phyloP scores from a whole-genome alignment of 495 filamentous ascomycete genomes.

The Podospora comata region DNA sequence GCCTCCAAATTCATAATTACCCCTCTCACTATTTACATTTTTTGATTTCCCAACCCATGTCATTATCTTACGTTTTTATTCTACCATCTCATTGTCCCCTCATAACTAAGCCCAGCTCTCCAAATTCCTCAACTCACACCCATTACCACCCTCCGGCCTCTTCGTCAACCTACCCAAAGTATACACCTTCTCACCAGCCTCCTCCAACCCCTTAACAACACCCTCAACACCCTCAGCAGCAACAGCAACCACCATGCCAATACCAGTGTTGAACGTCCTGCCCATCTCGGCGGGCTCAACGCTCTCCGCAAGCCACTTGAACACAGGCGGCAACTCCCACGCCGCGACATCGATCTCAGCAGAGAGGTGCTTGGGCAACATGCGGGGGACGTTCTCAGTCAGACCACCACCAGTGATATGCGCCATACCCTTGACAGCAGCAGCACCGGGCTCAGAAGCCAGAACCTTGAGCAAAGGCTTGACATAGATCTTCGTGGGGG shows the following conservation, averaged over 20 bases:
- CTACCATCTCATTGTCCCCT: neutral
- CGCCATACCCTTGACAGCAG: constrained; percentile 74
- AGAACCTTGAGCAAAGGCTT: constrained; percentile 64
- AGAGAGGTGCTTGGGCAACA: constrained; percentile 73
- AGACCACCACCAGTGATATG: constrained; percentile 96
- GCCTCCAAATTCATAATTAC: neutral
- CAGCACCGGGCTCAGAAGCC: constrained; percentile 25
- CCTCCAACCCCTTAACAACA: constrained; percentile 52
- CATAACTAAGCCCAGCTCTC: constrained; percentile 59
- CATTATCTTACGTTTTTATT: neutral
- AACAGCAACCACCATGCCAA: constrained; percentile 90
- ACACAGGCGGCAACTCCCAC: constrained; percentile 72
- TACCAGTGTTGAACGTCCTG: constrained; percentile 87
- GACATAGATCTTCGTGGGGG: constrained; percentile 81
- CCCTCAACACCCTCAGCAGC: constrained; percentile 51
- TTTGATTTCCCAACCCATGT: neutral
- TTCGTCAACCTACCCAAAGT: constrained; percentile 65
- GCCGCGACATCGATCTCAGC: constrained; percentile 69
- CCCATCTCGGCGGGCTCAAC: constrained; percentile 77
- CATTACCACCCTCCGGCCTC: constrained; percentile 52
- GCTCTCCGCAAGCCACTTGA: constrained; percentile 75
- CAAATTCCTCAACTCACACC: constrained; percentile 66
- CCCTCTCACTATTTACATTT: neutral
- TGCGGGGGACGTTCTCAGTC: constrained; percentile 87
- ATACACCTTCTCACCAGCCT: constrained; percentile 72